These are phyloP conservation scores for Arxiozyma telluris DNA, from an alignment of 1,139 yeast species.

Conservation along the genomic window DNA sequence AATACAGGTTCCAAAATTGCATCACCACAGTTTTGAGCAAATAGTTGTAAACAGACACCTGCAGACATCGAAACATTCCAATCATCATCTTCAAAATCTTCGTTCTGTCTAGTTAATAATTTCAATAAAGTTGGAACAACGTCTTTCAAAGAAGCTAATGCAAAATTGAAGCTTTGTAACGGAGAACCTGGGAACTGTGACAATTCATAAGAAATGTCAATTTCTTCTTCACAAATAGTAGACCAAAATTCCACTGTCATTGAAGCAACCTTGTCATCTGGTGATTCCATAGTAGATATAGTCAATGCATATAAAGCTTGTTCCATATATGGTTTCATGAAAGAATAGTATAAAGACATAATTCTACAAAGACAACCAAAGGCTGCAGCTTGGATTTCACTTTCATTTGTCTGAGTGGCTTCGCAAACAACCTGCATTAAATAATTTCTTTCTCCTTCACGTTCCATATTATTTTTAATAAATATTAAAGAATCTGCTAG, in stretches of 20 bases:
- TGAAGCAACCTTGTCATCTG: conserved; percentile 72
- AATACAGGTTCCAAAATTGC: conserved; percentile 79
- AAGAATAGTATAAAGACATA: conserved; percentile 79
- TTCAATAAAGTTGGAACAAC: conserved; percentile 80
- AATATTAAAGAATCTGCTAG: conserved; percentile 86
- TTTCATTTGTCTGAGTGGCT: conserved; percentile 83
- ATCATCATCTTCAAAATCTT: conserved; percentile 82
- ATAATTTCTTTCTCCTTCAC: conserved; percentile 91
- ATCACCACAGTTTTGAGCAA: conserved; percentile 84
- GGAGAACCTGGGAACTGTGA: conserved; percentile 48
- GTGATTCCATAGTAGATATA: conserved; percentile 81
- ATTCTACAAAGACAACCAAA: conserved; percentile 92
- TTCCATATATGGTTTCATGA: conserved; percentile 94
- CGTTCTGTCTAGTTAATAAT: conserved; percentile 80
- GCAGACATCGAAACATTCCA: conserved; percentile 99
- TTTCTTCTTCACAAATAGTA: conserved; percentile 93
- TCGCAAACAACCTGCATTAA: conserved; percentile 99
- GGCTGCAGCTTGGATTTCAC: conserved; percentile 84
- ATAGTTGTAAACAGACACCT: conserved; percentile 89
- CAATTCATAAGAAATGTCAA: conserved; percentile 62
- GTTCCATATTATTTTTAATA: conserved; percentile 76
- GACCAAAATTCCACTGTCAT: conserved; percentile 99
- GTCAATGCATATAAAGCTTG: conserved; percentile 89
- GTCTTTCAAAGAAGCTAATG: conserved; percentile 70
- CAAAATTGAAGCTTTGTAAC: conserved; percentile 54